phyloP scores from a whole-genome alignment of 2,329 filamentous ascomycete species.

The Alternaria sp. region DNA sequence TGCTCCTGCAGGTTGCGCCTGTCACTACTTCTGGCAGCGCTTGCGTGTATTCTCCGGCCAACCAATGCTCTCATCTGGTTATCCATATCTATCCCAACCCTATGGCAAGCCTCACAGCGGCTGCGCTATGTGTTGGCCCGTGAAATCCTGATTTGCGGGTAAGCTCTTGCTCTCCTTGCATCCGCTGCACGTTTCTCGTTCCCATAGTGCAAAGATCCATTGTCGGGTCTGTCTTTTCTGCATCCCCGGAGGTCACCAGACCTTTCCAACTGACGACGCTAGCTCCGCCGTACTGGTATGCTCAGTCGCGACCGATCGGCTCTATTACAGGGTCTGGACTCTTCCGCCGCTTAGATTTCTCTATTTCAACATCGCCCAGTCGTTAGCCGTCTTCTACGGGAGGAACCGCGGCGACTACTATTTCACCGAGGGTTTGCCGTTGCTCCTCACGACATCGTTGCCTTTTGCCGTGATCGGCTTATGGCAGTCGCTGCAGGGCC shows the following conservation, averaged over 20 bases:
- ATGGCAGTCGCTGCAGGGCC: constrained; percentile 53
- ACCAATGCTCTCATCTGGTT: constrained; percentile 91
- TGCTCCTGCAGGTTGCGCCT: constrained; percentile 49
- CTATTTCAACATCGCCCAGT: constrained; percentile 88
- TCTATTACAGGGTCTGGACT: constrained; percentile 86
- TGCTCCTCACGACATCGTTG: constrained; percentile 82
- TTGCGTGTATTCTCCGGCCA: constrained; percentile 85
- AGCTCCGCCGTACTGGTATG: constrained; percentile 67
- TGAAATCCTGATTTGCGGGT: constrained; percentile 70
- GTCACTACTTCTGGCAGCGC: constrained; percentile 77
- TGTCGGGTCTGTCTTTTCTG: constrained; percentile 8
- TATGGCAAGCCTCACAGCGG: constrained; percentile 56
- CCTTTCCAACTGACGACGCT: constrained; percentile 28
- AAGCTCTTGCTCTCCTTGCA: constrained; percentile 34
- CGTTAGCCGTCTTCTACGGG: constrained; percentile 91
- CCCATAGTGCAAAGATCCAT: constrained; percentile 9
- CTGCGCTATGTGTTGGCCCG: constrained; percentile 64
- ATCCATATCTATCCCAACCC: constrained; percentile 66
- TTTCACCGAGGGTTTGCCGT: constrained; percentile 84
- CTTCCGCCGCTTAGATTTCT: constrained; percentile 89
- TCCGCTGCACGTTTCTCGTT: constrained; percentile 21
- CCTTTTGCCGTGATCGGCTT: constrained; percentile 77
- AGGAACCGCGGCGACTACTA: constrained; percentile 93
- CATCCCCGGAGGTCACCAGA: constrained; percentile 22
- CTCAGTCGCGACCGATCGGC: constrained; percentile 73